These are phyloP conservation scores for Calonectria ilicicola DNA, from an alignment of 2,329 filamentous ascomycete genomes.

Conservation along the genomic window DNA sequence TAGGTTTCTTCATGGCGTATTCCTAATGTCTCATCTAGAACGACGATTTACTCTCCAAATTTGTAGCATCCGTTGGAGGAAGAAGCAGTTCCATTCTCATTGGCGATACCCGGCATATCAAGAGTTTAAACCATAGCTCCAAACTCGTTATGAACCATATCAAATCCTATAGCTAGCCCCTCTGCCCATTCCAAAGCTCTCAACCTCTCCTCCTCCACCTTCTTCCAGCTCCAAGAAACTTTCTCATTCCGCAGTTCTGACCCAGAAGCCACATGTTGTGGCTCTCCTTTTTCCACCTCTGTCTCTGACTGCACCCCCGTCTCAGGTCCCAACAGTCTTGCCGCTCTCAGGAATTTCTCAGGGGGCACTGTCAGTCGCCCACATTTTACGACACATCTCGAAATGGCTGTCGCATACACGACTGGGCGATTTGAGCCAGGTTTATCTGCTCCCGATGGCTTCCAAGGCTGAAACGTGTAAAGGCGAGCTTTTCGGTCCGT, in stretches of 20 bases:
- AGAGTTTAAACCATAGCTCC: not conserved
- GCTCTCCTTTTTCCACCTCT: not conserved
- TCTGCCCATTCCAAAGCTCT: not conserved
- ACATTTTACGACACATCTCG: not conserved
- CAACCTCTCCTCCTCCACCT: not conserved
- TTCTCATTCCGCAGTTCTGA: not conserved
- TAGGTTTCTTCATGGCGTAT: too few species aligned
- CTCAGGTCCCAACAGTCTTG: not conserved
- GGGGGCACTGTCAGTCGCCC: not conserved
- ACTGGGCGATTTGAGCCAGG: not conserved
- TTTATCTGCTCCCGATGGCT: not conserved
- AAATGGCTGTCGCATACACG: not conserved
- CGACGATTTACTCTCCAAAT: too few species aligned
- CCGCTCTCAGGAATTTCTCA: not conserved
- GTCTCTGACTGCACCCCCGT: not conserved
- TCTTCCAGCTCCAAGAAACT: not conserved
- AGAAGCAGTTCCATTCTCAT: too few species aligned
- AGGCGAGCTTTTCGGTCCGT: not conserved
- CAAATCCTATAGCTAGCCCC: not conserved
- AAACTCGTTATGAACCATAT: not conserved
- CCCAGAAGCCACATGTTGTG: not conserved
- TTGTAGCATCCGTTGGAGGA: too few species aligned
- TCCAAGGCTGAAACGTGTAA: not conserved
- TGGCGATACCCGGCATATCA: too few species aligned
- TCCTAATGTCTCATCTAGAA: too few species aligned